phyloP scores from a whole-genome alignment of 805 yeast species.

The Citeromyces matritensis region DNA sequence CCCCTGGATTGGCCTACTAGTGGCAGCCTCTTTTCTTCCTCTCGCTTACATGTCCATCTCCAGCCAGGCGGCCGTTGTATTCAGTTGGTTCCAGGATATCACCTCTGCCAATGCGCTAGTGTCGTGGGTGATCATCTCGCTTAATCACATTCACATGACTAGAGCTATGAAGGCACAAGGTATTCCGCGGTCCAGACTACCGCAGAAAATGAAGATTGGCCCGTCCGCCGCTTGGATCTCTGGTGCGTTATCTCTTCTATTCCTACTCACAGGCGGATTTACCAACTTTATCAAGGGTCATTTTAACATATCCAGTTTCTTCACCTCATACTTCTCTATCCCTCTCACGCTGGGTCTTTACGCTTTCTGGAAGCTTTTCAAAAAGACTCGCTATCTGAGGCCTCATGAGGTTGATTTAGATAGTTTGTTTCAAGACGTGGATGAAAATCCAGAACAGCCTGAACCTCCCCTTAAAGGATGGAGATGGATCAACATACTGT shows the following conservation, averaged over 20 bases:
- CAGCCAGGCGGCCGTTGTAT: conserved; percentile 39
- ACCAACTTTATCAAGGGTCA: conserved; percentile 34
- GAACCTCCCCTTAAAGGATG: conserved; percentile 3
- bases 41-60: conserved; percentile 58
- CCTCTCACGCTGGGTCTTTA: conserved; percentile 37
- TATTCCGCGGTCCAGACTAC: conserved; percentile 12
- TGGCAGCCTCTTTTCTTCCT: conserved; percentile 31
- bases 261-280: conserved; percentile 61
- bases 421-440: conserved; percentile 12
- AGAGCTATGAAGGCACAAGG: conserved; percentile 40
- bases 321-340: conserved; percentile 60
- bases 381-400: conserved; percentile 13
- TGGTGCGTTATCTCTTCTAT: conserved; percentile 8
- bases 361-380: conserved; percentile 15
- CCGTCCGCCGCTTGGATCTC: not conserved
- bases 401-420: conserved; percentile 24
- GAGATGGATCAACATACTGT: conserved; percentile 3
- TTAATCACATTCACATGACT: conserved; percentile 49
- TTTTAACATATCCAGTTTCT: conserved; percentile 39
- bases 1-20: conserved; percentile 39
- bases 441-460: conserved; percentile 12
- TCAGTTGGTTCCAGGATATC: conserved; percentile 54
- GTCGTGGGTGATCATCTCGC: conserved; percentile 41
- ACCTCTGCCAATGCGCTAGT: conserved; percentile 55
- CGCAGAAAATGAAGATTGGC: not conserved